A percentile compares a stretch with the other conserved stretches of the same genome.
Conservation (phyloP, 441 rosid species). For the Brassica hybrid region DNA sequence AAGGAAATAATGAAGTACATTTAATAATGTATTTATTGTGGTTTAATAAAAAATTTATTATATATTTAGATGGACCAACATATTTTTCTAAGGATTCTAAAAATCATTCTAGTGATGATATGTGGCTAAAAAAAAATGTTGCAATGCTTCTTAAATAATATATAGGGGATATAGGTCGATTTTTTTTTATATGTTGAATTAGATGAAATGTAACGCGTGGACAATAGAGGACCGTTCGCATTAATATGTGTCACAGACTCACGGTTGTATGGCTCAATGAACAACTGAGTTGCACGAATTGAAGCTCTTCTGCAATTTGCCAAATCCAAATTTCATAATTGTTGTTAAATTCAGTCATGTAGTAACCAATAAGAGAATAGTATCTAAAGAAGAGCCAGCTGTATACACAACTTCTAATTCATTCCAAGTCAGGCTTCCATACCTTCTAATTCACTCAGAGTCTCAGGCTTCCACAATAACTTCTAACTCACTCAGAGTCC, state of each 20-base stretch:
- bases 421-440: neutral
- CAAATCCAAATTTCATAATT: neutral
- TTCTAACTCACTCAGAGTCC: neutral
- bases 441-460: neutral
- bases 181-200: neutral
- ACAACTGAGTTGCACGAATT: constrained; percentile 13
- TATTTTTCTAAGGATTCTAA: too few species aligned
- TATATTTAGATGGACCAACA: too few species aligned
- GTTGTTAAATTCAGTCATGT: constrained; percentile 5
- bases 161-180: neutral
- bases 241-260: constrained; percentile 33
- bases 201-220: neutral
- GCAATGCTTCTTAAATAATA: too few species aligned
- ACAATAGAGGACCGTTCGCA: constrained; percentile 24
- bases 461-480: neutral
- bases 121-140: too few species aligned
- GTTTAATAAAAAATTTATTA: too few species aligned
- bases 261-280: constrained; percentile 5
- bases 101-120: too few species aligned
- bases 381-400: neutral
- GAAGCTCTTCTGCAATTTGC: constrained; percentile 4
- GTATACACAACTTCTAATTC: neutral
- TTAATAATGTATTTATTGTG: too few species aligned
- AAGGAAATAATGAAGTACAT: too few species aligned
- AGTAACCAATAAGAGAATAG: constrained; percentile 3